Base-by-base conservation (phyloP, 257 asterid species). In the Solanum infundibuliforme region DNA sequence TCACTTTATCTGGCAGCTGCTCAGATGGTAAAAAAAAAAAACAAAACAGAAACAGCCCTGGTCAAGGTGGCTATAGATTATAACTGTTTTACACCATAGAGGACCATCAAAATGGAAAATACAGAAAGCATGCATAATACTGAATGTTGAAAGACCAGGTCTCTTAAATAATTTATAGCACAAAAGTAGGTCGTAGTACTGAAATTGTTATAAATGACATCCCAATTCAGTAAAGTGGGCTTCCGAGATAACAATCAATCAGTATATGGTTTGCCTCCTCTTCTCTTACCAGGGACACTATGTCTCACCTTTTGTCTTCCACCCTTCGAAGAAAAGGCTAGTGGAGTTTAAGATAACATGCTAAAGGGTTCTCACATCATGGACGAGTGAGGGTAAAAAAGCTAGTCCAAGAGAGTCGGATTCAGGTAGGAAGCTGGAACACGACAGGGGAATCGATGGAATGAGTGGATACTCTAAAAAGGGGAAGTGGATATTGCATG, bases 1-100 rank as follows among this genome's bases (percentile, higher is more conserved):
- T 60, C 73, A 88, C 94, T 65, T 89, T 91, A 21, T 71, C 66
- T 83, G 87, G 91, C 18, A 84, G 88, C 87, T 86, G 89, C 31
- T 87, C 88, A 86, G 90, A 83, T 89, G 88, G 74, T 71, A 86
- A 87, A 71, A 21, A 81, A 39, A 71, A 20, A 36, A 76, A 87
- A 86, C 16, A 5, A 48, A 0, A 87, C n/a, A 82, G 21, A 69
- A 62, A 65, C 72, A 65, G 10, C 23, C 75, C 88, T 77, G 86
- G 13, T 62, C 43, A 60, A 68, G 58, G 52, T 29, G 81, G 65
- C 48, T 60, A 25, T 55, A 55, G 29, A 18, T 27, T 58, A 43
- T 36, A 35, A 31, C 25, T 65, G 87, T 62, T 62, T 84, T 41
- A 34, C 13, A 23, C 60, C 58, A 62, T 60, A 36, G 65, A 43